Percentiles rank a stretch among this genome's conserved stretches.
Evolutionary conservation across 331 rosid species (phyloP).

Genomic region (Quercus phellos): DNA sequence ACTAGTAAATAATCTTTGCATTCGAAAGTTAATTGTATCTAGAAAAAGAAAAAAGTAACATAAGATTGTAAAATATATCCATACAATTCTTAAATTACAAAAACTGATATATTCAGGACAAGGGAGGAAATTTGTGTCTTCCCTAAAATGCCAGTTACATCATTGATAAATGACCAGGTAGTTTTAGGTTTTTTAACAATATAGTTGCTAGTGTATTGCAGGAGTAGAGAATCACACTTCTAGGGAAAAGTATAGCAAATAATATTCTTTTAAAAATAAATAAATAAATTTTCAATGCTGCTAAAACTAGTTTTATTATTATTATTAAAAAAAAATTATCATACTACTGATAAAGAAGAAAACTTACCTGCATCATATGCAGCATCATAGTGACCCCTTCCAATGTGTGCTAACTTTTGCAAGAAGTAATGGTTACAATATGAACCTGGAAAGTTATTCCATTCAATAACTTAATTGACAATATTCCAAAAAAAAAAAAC

Average conservation of each 20-base stretch:
- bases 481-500: not conserved
- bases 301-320: not conserved
- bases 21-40: conserved; percentile 57
- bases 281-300: not conserved
- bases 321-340: not conserved
- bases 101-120: not conserved
- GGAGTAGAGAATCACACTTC: not conserved
- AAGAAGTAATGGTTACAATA: conserved; percentile 88
- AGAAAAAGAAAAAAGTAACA: conserved; percentile 4
- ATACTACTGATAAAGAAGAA: not conserved
- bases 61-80: not conserved
- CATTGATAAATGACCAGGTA: not conserved
- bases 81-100: not conserved
- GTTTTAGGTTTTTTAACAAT: not conserved
- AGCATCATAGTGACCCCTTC: conserved; percentile 67
- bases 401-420: conserved; percentile 80
- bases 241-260: not conserved
- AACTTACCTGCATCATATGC: conserved; percentile 64
- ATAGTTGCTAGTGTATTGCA: not conserved
- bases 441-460: conserved; percentile 51
- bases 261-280: too few relatives aligned
- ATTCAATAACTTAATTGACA: conserved; percentile 9
- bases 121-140: not conserved
- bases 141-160: not conserved
- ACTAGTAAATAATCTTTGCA: conserved; percentile 54